Evolutionary conservation across 2,329 filamentous ascomycete genomes (phyloP), one percentile per base, ranked within the genome.

Genomic region (Cryphonectria nitschkei): DNA sequence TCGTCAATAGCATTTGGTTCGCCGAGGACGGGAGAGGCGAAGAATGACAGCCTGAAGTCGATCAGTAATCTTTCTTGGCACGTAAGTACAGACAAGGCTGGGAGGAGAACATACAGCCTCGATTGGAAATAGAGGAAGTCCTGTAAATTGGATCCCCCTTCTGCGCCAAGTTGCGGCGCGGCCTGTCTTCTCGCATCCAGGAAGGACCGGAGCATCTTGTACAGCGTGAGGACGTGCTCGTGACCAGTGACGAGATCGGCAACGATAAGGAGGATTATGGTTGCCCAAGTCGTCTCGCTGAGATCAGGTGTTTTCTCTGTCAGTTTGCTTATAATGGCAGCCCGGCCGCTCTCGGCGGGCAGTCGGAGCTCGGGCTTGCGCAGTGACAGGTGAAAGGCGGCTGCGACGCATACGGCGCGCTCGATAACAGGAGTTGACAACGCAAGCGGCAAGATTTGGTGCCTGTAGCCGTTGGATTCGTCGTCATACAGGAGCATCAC

Each of bases 401-500:
- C 71, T 3, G 71, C 68, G 46, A 72, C 68, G 26, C 71, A 72
- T n/a, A 72, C 71, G 43, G 71, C 71, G 32, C 71, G 68, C 65
- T 70, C 68, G 22, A 72, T 61, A 19, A 72, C 37, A 41, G 71
- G 71, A 14, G 66, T 65, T 1, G 65, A 64, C 16, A 70, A 68
- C 2, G 71, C 65, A n/a, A 72, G 68, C 19, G 71, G 71, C 0
- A 72, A 54, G n/a, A 72, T 68, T 34, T 72, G 68, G n/a, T 70
- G 65, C 3, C 71, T 26, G 14, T 72, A 72, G 26, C 71, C 71
- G 61, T 72, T 72, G 41, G 68, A 52, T n/a, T 69, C 68, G 2
- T 68, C 71, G 32, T 72, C 71, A 41, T 70, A 72, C 68, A 72
- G 65, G 43, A 72, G 64, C 71, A 72, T 72, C 9, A 72, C 71